These are phyloP conservation scores for Scytalidium sp. DNA, from an alignment of 2,329 filamentous ascomycete genomes.

Conservation along the genomic window DNA sequence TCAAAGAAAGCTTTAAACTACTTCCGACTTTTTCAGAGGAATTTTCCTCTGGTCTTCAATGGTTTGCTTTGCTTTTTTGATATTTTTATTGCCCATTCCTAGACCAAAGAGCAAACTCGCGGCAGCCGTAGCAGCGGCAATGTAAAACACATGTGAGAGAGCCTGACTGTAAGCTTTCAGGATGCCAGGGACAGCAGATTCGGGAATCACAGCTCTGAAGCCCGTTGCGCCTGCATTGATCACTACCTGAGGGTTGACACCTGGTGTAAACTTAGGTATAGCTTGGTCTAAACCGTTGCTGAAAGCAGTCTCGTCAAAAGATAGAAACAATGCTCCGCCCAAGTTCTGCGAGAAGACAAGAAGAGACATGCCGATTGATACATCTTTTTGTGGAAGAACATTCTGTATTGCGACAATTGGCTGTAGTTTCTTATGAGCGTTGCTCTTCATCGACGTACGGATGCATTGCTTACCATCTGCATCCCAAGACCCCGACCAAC, in stretches of 20 bases:
- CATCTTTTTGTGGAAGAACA: slow-evolving; percentile 20
- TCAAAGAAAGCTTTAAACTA: too few relatives aligned
- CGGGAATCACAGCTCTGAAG: slow-evolving; percentile 30
- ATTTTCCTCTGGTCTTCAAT: background rate
- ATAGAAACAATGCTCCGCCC: slow-evolving; percentile 27
- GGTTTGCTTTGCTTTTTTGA: slow-evolving; percentile 30
- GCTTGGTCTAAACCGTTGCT: slow-evolving; percentile 17
- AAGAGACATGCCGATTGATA: slow-evolving; percentile 29
- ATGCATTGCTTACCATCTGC: slow-evolving; percentile 18
- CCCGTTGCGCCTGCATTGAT: slow-evolving; percentile 38
- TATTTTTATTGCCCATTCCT: slow-evolving; percentile 45
- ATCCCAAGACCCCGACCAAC: slow-evolving; percentile 18
- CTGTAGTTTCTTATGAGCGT: slow-evolving; percentile 11
- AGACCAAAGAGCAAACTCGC: slow-evolving; percentile 16
- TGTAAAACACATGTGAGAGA: slow-evolving; percentile 19
- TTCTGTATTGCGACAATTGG: slow-evolving; percentile 32
- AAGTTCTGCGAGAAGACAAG: slow-evolving; percentile 31
- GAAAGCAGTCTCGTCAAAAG: slow-evolving; percentile 28
- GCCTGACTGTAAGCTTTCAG: slow-evolving; percentile 37
- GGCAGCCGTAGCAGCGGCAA: slow-evolving; percentile 11
- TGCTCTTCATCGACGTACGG: background rate
- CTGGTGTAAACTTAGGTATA: slow-evolving; percentile 30
- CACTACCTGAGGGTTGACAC: slow-evolving; percentile 28
- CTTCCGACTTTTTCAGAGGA: too few relatives aligned
- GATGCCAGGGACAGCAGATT: slow-evolving; percentile 30